Evolutionary conservation across 202 grass and related monocot species (phyloP).

Genomic region (Setaria viridis): DNA sequence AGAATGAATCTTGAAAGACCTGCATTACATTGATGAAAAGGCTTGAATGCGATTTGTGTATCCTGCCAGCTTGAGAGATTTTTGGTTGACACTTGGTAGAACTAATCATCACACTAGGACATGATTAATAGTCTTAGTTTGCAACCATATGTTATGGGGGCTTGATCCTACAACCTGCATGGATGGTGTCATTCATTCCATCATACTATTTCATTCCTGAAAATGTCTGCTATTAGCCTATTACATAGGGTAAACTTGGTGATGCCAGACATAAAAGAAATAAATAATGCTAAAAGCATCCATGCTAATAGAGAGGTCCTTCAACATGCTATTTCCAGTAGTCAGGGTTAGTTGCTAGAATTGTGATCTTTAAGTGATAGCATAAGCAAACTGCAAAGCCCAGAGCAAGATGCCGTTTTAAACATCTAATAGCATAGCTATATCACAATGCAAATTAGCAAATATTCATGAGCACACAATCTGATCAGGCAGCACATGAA

Average conservation of each 20-base stretch:
- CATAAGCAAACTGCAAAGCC: background rate
- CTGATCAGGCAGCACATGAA: background rate
- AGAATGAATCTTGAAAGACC: background rate
- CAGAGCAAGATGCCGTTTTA: background rate
- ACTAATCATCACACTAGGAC: background rate
- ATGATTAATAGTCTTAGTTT: slow-evolving; percentile 1
- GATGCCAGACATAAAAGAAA: background rate
- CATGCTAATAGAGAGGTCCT: background rate
- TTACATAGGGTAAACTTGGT: background rate
- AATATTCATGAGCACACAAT: background rate
- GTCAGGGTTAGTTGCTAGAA: background rate
- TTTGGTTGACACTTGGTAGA: background rate
- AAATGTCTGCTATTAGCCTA: background rate
- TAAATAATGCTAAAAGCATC: background rate
- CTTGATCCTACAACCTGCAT: background rate
- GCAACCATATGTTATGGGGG: background rate
- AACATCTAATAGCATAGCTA: slow-evolving; percentile 2
- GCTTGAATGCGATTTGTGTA: slow-evolving; percentile 1
- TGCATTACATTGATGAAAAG: background rate
- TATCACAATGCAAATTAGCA: background rate
- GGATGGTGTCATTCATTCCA: background rate
- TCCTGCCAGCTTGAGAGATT: background rate
- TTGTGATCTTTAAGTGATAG: background rate
- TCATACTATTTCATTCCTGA: background rate
- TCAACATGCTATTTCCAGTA: background rate